Conservation (phyloP, 2,329 filamentous ascomycete genomes). For the Davidsoniella neocaledoniae region DNA sequence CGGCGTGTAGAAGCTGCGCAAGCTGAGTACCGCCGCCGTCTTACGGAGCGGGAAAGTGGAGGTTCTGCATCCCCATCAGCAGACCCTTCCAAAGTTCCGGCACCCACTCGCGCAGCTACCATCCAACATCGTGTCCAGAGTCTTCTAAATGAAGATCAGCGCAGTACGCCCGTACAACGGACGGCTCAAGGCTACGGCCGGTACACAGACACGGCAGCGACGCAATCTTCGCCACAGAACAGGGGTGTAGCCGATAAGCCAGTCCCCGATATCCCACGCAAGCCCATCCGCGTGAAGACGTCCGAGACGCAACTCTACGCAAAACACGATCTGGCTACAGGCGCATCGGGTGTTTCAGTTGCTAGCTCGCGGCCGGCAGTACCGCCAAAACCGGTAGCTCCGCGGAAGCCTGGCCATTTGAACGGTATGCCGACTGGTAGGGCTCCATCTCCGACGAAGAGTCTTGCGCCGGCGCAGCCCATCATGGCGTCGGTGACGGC, state of each 20-base stretch:
- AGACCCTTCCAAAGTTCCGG: slow-evolving; percentile 37
- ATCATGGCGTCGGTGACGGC: slow-evolving; percentile 16
- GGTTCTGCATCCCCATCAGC: slow-evolving; percentile 25
- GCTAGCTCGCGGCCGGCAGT: not conserved
- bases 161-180: slow-evolving; percentile 36
- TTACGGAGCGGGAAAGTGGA: slow-evolving; percentile 39
- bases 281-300: slow-evolving; percentile 7
- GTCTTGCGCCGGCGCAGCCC: slow-evolving; percentile 27
- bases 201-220: slow-evolving; percentile 43
- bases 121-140: slow-evolving; percentile 88
- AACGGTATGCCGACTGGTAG: slow-evolving; percentile 35
- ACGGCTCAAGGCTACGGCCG: slow-evolving; percentile 84
- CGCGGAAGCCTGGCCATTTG: slow-evolving; percentile 45
- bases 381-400: slow-evolving; percentile 31
- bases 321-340: slow-evolving; percentile 11
- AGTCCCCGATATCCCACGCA: slow-evolving; percentile 6
- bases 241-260: not conserved
- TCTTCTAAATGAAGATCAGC: slow-evolving; percentile 62
- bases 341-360: not conserved
- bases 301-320: slow-evolving; percentile 14
- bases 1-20: slow-evolving; percentile 75
- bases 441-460: slow-evolving; percentile 16
- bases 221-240: not conserved
- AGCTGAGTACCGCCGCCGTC: slow-evolving; percentile 66
- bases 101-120: slow-evolving; percentile 52